Conservation (phyloP, 768 basidiomycete species). For the Pleurotus sapidus region DNA sequence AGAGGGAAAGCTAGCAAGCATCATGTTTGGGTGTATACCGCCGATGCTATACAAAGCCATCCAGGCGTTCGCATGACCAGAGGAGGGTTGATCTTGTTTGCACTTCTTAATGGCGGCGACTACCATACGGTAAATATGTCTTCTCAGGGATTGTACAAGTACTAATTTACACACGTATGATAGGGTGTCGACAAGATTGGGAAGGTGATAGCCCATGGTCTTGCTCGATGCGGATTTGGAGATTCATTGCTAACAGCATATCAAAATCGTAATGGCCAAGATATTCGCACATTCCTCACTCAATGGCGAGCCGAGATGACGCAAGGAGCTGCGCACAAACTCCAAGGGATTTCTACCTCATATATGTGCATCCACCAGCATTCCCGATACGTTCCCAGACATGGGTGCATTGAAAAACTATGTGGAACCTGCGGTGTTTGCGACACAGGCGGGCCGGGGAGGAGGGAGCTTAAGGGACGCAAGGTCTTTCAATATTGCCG, state of each 20-base stretch:
- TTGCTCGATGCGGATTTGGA: constrained; percentile 58
- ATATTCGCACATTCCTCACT: neutral
- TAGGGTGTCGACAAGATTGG: constrained; percentile 37
- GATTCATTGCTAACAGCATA: constrained; percentile 44
- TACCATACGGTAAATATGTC: constrained; percentile 23
- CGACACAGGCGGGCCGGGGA: constrained; percentile 23
- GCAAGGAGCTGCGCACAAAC: neutral
- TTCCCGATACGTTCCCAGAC: constrained; percentile 49
- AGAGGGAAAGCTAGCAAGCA: constrained; percentile 46
- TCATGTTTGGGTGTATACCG: constrained; percentile 25
- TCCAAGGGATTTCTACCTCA: neutral
- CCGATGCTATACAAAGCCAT: constrained; percentile 14
- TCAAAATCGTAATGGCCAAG: constrained; percentile 1
- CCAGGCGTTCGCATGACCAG: constrained; percentile 20
- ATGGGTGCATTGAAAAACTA: constrained; percentile 54
- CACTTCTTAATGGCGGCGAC: constrained; percentile 31
- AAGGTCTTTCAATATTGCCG: constrained; percentile 31
- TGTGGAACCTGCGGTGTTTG: constrained; percentile 50
- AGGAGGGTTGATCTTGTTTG: constrained; percentile 29
- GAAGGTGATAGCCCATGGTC: constrained; percentile 48
- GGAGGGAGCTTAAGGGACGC: constrained; percentile 18
- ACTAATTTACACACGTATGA: neutral
- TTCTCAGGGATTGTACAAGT: neutral
- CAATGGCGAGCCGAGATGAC: neutral
- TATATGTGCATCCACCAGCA: neutral